phyloP scores from a whole-genome alignment of 306 rosid species.

The Dryas alaskensis region DNA sequence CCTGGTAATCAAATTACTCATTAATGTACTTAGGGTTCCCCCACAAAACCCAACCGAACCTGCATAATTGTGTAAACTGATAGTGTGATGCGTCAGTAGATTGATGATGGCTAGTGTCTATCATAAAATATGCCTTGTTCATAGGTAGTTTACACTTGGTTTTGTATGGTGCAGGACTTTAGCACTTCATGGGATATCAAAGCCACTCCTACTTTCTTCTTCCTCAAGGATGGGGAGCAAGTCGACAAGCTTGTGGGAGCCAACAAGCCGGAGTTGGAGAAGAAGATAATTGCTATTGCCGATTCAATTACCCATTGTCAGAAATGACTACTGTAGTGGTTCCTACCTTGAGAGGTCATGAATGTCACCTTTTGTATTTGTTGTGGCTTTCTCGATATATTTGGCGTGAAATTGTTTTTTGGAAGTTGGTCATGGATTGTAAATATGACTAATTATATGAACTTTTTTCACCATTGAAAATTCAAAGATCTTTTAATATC shows the following conservation, averaged over 20 bases:
- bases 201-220: conserved; percentile 98
- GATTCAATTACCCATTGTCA: conserved; percentile 39
- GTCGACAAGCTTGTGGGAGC: conserved; percentile 97
- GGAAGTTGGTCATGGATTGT: conserved; percentile 17
- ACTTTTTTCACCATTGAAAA: not conserved
- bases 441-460: conserved; percentile 8
- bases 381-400: conserved; percentile 14
- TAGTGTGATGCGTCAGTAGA: not conserved
- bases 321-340: conserved; percentile 27
- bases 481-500: not conserved
- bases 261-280: conserved; percentile 84
- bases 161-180: conserved; percentile 64
- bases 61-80: not conserved
- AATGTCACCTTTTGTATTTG: not conserved
- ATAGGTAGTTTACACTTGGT: not conserved
- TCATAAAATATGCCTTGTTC: not conserved
- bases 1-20: not conserved
- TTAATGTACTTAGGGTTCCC: not conserved
- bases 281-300: conserved; percentile 53
- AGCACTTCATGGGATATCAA: conserved; percentile 95
- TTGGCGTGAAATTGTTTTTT: conserved; percentile 25
- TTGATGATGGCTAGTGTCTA: not conserved
- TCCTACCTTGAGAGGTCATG: conserved; percentile 10
- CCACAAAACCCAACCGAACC: too few relatives aligned
- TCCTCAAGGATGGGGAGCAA: conserved; percentile 78